Conservation (phyloP, 768 basidiomycete species). For the Dacryopinax primogenitus region DNA sequence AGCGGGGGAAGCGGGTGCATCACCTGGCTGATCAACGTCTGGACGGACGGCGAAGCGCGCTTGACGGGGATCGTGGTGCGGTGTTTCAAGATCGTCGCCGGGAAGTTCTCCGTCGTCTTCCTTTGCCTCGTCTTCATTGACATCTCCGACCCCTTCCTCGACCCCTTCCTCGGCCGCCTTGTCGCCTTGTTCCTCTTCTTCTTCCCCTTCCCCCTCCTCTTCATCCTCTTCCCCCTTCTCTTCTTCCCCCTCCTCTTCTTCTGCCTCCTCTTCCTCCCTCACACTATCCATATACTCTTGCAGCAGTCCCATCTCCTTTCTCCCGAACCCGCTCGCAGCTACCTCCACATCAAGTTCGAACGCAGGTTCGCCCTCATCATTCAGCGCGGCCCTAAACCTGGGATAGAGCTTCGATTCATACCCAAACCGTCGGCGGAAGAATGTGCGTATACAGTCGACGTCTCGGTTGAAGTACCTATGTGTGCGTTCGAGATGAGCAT, state of each 20-base stretch:
- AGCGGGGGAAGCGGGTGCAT: conserved; percentile 23
- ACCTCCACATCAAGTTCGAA: conserved; percentile 83
- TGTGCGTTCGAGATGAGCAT: not conserved
- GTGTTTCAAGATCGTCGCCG: conserved; percentile 8
- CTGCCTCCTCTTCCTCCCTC: conserved; percentile 28
- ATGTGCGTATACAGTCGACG: conserved; percentile 88
- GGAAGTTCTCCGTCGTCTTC: conserved; percentile 17
- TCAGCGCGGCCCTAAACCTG: conserved; percentile 55
- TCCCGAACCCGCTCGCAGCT: conserved; percentile 84
- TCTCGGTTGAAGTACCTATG: conserved; percentile 96
- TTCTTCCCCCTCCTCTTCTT: conserved; percentile 15
- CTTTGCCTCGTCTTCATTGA: conserved; percentile 18
- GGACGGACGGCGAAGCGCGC: conserved; percentile 9
- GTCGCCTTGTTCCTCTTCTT: conserved; percentile 27
- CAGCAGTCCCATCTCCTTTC: conserved; percentile 65
- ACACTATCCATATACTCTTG: conserved; percentile 71
- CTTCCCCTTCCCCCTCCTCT: conserved; percentile 18
- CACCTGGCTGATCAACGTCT: conserved; percentile 23
- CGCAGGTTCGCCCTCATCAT: conserved; percentile 36
- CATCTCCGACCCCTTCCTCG: conserved; percentile 29
- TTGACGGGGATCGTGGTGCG: not conserved
- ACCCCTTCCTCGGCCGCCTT: conserved; percentile 31
- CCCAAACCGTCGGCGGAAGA: conserved; percentile 80
- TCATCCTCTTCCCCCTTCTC: conserved; percentile 12
- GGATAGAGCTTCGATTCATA: conserved; percentile 89